phyloP scores from a whole-genome alignment of 2,329 filamentous ascomycete species.

The Trichophyton rubrum region DNA sequence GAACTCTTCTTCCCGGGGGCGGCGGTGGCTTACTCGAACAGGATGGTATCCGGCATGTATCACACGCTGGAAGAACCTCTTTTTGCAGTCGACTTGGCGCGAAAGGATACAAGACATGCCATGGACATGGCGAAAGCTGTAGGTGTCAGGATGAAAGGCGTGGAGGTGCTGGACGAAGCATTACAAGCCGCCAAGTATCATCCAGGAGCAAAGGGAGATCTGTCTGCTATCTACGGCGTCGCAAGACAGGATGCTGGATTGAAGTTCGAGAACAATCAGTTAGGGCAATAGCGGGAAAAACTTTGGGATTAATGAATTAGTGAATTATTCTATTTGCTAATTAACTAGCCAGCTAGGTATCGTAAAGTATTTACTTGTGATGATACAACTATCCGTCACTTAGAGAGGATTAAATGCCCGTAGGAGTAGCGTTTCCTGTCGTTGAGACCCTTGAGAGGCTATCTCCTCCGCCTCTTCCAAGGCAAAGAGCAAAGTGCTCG shows the following conservation, averaged over 20 bases:
- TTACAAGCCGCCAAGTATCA: conserved; percentile 57
- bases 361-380: neutral
- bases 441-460: neutral
- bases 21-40: conserved; percentile 59
- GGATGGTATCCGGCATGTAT: conserved; percentile 67
- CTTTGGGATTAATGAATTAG: neutral
- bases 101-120: conserved; percentile 72
- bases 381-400: neutral
- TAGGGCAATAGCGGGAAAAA: no score
- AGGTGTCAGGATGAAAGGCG: conserved; percentile 51
- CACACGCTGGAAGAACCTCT: conserved; percentile 63
- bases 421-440: neutral
- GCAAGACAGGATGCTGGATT: conserved; percentile 62
- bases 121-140: conserved; percentile 49
- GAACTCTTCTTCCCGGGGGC: conserved; percentile 63
- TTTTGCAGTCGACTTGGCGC: conserved; percentile 68
- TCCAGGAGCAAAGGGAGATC: conserved; percentile 58
- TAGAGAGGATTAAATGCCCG: neutral
- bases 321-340: neutral
- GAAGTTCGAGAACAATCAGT: conserved; percentile 57
- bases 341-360: neutral
- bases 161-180: conserved; percentile 57
- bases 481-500: conserved; percentile 49
- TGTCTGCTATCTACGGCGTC: conserved; percentile 71
- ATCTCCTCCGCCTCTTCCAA: conserved; percentile 41